Percentiles rank a stretch among this genome's conserved stretches.
Conservation (phyloP, 768 basidiomycete species). For the Mycena capillaripes region DNA sequence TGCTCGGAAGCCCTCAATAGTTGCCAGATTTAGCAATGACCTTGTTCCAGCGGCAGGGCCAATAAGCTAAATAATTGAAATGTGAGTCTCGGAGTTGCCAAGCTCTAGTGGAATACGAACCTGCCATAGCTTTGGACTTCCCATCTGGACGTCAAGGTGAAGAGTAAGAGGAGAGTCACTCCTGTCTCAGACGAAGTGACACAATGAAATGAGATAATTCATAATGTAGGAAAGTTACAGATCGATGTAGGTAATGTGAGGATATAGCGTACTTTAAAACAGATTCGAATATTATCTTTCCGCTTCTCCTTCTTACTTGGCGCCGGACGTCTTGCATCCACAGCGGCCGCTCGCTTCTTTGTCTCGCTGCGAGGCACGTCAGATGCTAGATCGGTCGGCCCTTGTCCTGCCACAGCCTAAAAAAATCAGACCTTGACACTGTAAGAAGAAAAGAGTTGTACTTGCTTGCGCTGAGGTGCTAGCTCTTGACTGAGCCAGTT, state of each 20-base stretch:
- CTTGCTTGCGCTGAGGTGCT: neutral
- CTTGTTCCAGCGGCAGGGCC: conserved; percentile 1
- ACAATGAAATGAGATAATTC: neutral
- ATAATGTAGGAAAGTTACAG: neutral
- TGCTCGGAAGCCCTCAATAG: conserved; percentile 6
- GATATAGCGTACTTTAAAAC: too few relatives aligned
- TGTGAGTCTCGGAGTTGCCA: too few relatives aligned
- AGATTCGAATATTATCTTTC: too few relatives aligned
- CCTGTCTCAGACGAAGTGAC: neutral
- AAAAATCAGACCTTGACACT: neutral
- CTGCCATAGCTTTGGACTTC: too few relatives aligned
- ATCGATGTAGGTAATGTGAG: neutral
- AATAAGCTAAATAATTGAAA: neutral
- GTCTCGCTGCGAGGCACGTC: neutral
- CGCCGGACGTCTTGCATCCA: neutral
- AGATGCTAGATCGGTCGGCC: neutral
- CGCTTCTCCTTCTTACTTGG: neutral
- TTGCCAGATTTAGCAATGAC: conserved; percentile 12
- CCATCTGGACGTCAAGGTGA: too few relatives aligned
- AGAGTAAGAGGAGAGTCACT: neutral
- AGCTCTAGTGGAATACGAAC: too few relatives aligned
- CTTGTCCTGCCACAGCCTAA: too few relatives aligned
- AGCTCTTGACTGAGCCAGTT: neutral
- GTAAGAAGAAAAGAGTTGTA: neutral
- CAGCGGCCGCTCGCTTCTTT: neutral